phyloP scores from a whole-genome alignment of 805 yeast species.

The Suhomyces vadensis region DNA sequence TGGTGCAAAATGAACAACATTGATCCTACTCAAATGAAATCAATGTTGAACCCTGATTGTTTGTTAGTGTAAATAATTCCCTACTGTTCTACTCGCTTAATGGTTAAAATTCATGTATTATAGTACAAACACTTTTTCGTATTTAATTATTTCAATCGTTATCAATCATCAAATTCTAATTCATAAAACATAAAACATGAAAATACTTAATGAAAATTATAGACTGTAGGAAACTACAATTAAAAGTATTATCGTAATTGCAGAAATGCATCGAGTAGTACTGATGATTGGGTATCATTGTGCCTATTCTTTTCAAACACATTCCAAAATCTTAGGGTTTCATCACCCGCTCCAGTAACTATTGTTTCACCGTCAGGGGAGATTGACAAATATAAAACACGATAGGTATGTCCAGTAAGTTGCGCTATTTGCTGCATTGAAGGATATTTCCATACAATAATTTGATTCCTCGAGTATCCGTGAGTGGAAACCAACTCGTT shows the following conservation, averaged over 20 bases:
- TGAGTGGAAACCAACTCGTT: conserved; percentile 93
- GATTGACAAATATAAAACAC: conserved; percentile 85
- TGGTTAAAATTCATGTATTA: background rate
- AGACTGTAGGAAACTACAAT: background rate
- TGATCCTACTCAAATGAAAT: conserved; percentile 24
- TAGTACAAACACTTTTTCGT: conserved; percentile 1
- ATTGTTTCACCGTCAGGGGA: conserved; percentile 96
- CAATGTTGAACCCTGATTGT: conserved; percentile 32
- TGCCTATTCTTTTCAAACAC: conserved; percentile 76
- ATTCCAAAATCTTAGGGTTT: conserved; percentile 93
- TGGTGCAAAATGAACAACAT: conserved; percentile 34
- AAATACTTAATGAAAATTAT: no score
- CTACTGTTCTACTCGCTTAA: background rate
- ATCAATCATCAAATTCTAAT: no score
- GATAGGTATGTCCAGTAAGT: conserved; percentile 88
- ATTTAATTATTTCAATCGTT: no score
- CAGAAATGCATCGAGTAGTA: conserved; percentile 70
- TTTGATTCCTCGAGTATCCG: conserved; percentile 88
- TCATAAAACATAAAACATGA: no score
- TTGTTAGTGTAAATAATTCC: conserved; percentile 20
- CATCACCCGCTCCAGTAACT: conserved; percentile 99
- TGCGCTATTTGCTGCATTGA: conserved; percentile 91
- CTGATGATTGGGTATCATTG: conserved; percentile 60
- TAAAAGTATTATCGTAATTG: conserved; percentile 53
- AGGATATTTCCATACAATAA: conserved; percentile 92